phyloP scores from a whole-genome alignment of 2,329 filamentous ascomycete species.

The Xylaria sp. region DNA sequence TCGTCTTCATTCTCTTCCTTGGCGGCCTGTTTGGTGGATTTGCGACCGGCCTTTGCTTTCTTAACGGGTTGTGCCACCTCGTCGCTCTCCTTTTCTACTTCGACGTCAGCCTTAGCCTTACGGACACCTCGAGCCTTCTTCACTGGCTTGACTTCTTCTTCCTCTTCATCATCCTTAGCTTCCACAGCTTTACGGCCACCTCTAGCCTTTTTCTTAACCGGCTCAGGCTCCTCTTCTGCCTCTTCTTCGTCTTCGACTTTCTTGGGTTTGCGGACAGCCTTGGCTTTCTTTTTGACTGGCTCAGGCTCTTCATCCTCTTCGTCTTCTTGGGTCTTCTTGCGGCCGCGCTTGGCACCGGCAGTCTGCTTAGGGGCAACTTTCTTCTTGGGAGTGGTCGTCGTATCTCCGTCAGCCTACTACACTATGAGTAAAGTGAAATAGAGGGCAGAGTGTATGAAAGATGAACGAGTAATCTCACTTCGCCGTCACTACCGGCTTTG shows the following conservation, averaged over 20 bases:
- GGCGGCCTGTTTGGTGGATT: slow-evolving; percentile 38
- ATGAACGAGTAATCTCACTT: slow-evolving; percentile 34
- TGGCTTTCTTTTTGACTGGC: slow-evolving; percentile 49
- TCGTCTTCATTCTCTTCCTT: slow-evolving; percentile 36
- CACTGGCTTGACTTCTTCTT: slow-evolving; percentile 32
- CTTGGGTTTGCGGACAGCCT: slow-evolving; percentile 27
- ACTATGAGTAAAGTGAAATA: slow-evolving; percentile 23
- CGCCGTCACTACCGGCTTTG: slow-evolving; percentile 44
- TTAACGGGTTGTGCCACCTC: slow-evolving; percentile 28
- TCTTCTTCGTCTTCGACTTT: slow-evolving; percentile 33
- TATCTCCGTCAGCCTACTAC: slow-evolving; percentile 33
- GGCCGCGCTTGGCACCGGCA: slow-evolving; percentile 46
- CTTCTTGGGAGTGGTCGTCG: slow-evolving; percentile 40
- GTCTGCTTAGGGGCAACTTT: slow-evolving; percentile 31
- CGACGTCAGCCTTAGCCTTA: slow-evolving; percentile 24
- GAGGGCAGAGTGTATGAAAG: not conserved
- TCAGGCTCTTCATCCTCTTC: slow-evolving; percentile 35
- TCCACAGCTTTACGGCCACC: slow-evolving; percentile 23
- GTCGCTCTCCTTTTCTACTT: slow-evolving; percentile 24
- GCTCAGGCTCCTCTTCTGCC: slow-evolving; percentile 37
- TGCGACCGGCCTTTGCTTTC: slow-evolving; percentile 34
- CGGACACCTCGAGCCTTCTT: slow-evolving; percentile 34
- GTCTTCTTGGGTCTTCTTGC: slow-evolving; percentile 42
- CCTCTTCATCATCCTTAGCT: slow-evolving; percentile 30
- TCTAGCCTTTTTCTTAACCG: slow-evolving; percentile 49